Evolutionary conservation across 306 rosid species (phyloP).

Genomic region (Cicer arietinum): DNA sequence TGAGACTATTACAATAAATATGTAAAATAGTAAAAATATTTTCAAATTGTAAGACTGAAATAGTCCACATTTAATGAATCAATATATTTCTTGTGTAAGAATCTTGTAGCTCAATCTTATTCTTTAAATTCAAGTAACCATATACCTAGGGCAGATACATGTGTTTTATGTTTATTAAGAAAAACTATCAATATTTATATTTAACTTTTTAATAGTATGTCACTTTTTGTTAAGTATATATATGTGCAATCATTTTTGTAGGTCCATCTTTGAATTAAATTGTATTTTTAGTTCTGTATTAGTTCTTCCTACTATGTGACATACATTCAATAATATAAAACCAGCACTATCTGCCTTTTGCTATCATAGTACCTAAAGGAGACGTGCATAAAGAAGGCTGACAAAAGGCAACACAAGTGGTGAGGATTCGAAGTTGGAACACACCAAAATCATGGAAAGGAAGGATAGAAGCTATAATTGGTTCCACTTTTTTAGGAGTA

Average conservation of each 20-base stretch:
- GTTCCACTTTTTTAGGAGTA: no score
- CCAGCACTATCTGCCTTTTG: constrained; percentile 29
- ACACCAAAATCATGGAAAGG: constrained; percentile 23
- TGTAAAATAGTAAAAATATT: no score
- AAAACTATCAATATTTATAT: not conserved
- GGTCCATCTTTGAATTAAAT: not conserved
- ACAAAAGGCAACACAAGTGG: constrained; percentile 47
- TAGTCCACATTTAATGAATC: no score
- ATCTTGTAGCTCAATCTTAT: no score
- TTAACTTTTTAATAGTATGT: not conserved
- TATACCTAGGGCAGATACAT: not conserved
- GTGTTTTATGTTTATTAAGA: not conserved
- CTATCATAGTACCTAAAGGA: constrained; percentile 15
- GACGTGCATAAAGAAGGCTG: constrained; percentile 74
- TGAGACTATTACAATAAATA: no score
- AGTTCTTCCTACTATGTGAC: not conserved
- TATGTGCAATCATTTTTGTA: not conserved
- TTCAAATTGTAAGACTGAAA: no score
- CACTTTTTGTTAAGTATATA: not conserved
- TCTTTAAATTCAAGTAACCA: no score
- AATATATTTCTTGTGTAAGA: no score
- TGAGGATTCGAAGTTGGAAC: constrained; percentile 30
- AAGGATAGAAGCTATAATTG: not conserved
- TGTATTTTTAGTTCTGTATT: not conserved
- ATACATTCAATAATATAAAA: not conserved